Evolutionary conservation across 805 yeast species (phyloP).

Genomic region (Alloascoidea hylecoeti): DNA sequence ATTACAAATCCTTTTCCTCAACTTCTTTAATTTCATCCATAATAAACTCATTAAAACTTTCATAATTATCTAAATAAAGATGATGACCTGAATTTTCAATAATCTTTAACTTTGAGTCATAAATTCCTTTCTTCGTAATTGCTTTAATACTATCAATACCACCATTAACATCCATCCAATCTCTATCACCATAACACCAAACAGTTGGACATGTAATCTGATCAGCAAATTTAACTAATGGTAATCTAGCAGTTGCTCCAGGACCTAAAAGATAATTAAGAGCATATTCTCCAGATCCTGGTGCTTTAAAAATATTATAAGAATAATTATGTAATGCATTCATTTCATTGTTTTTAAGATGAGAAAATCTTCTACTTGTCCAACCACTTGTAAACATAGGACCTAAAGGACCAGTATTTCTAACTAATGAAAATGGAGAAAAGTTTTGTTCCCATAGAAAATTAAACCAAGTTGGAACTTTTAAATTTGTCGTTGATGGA

Average conservation of each 20-base stretch:
- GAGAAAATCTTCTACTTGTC: constrained; percentile 71
- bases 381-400: constrained; percentile 80
- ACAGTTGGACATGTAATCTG: constrained; percentile 40
- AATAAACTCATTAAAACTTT: constrained; percentile 36
- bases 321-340: constrained; percentile 60
- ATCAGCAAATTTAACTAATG: constrained; percentile 31
- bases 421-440: constrained; percentile 73
- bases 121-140: constrained; percentile 11
- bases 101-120: constrained; percentile 13
- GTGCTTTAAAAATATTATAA: constrained; percentile 71
- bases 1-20: constrained; percentile 4
- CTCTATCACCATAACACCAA: constrained; percentile 79
- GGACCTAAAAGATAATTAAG: constrained; percentile 74
- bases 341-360: constrained; percentile 28
- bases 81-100: constrained; percentile 60
- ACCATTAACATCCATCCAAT: constrained; percentile 46
- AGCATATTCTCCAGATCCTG: constrained; percentile 91
- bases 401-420: constrained; percentile 72
- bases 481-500: constrained; percentile 23
- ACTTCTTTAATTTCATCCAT: constrained; percentile 26
- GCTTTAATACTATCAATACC: constrained; percentile 19
- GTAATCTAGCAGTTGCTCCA: constrained; percentile 80
- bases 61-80: constrained; percentile 48
- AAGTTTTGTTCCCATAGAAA: constrained; percentile 76
- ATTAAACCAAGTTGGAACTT: constrained; percentile 65